Evolutionary conservation across 1,139 yeast genomes (phyloP), one percentile per base, ranked within the genome.

Genomic region (Diutina pseudorugosa): DNA sequence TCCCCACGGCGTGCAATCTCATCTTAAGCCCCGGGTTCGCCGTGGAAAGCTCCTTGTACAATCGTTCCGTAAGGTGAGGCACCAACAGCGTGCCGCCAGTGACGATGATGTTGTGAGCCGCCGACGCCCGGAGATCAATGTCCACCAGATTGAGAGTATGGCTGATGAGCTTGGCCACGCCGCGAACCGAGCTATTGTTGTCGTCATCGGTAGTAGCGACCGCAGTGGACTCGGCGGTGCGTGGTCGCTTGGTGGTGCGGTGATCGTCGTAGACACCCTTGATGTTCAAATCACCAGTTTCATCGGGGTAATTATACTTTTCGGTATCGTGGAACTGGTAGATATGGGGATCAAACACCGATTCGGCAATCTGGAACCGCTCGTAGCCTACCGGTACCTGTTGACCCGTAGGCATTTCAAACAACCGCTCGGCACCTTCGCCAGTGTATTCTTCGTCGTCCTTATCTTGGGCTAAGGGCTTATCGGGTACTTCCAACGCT

Each of bases 21-120:
- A 93, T 83, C 66, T 93, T 93, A 59, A 91, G 75, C n/a, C 97
- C 96, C 1, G 98, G 97, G 60, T 91, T 82, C 54, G 79, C 71
- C 53, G 76, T 75, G 23, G 84, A 77, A 55, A 93, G 71, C 61
- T 93, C 98, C 48, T 78, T 72, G 65, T 85, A 82, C 56, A 91
- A 68, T 57, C 96, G 73, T 62, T 91, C 96, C 12, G 89, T 85
- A 55, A 93, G 71, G 9, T 95, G 96, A 18, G 95, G 95, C n/a
- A 89, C 73, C 55, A 90, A 73, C 6, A 96, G 84, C 0, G 87
- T 75, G 1, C 97, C 93, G 14, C 99, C 99, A 0, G 96, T 90
- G 40, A 93, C 75, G 36, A 94, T 88, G 54, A 94, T 85, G 62
- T 93, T 93, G 66, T 91, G 94, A 1, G 97, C 96, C 41, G 91